These are phyloP conservation scores for Aspergillus calidoustus DNA, from an alignment of 2,329 filamentous ascomycete genomes.

Conservation along the genomic window DNA sequence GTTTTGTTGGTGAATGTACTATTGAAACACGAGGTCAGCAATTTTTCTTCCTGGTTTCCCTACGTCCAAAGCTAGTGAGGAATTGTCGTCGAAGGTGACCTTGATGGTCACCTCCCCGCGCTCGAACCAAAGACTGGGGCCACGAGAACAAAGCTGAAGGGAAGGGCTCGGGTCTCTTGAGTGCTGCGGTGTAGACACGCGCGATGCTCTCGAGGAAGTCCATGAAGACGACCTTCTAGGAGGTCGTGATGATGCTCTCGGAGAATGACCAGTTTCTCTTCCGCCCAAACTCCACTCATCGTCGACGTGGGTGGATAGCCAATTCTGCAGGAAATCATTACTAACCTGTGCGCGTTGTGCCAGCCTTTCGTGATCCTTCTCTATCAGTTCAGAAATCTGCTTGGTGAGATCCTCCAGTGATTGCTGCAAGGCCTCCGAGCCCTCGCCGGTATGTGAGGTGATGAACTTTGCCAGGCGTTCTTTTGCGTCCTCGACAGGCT, in stretches of 20 bases:
- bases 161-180: neutral
- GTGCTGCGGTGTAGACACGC: neutral
- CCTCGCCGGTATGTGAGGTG: slow-evolving; percentile 38
- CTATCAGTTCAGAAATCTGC: slow-evolving; percentile 58
- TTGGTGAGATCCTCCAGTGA: slow-evolving; percentile 46
- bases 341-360: slow-evolving; percentile 50
- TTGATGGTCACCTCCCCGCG: neutral
- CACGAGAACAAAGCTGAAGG: neutral
- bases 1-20: slow-evolving; percentile 51
- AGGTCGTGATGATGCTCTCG: neutral
- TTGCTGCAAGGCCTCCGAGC: slow-evolving; percentile 38
- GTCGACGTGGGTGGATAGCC: neutral
- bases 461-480: slow-evolving; percentile 45
- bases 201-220: neutral
- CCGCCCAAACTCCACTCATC: neutral
- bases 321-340: slow-evolving; percentile 13
- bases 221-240: neutral
- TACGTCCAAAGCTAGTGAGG: neutral
- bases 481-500: slow-evolving; percentile 47
- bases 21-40: slow-evolving; percentile 23
- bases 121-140: neutral
- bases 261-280: neutral
- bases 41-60: neutral
- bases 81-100: neutral
- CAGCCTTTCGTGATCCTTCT: slow-evolving; percentile 56